Conservation (phyloP, 1,284 basidiomycete species). For the Tremellales sp. region DNA sequence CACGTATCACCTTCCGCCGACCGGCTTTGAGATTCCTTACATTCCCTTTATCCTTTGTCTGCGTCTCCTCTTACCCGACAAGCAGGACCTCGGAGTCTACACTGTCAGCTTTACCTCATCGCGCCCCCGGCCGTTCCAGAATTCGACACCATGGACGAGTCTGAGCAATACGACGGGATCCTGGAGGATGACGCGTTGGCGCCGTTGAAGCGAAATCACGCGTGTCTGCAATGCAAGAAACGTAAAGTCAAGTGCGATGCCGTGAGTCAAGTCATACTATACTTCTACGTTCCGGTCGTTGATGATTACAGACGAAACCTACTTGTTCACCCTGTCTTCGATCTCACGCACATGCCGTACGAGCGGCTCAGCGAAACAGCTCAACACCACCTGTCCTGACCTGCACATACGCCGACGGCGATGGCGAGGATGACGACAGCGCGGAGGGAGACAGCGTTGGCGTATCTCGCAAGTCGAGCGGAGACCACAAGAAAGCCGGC, state of each 20-base stretch:
- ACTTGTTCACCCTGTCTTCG: constrained; percentile 41
- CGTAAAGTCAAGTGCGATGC: constrained; percentile 46
- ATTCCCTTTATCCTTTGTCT: too few species aligned
- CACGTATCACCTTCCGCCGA: too few species aligned
- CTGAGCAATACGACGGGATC: constrained; percentile 22
- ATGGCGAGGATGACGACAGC: constrained; percentile 9
- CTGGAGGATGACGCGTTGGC: constrained; percentile 41
- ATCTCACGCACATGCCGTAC: constrained; percentile 41
- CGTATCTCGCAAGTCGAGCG: background rate
- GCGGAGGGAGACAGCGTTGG: background rate
- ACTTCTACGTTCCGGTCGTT: background rate
- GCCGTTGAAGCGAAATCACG: constrained; percentile 44
- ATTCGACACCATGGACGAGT: background rate
- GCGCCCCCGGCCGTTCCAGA: too few species aligned
- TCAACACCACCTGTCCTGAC: constrained; percentile 20
- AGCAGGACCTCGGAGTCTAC: too few species aligned
- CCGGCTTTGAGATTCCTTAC: too few species aligned
- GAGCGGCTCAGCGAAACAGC: constrained; percentile 37
- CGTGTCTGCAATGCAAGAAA: constrained; percentile 45
- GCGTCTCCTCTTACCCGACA: too few species aligned
- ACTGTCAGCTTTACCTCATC: too few species aligned
- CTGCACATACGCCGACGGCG: constrained; percentile 38
- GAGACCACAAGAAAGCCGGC: background rate
- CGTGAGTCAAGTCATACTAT: too few species aligned
- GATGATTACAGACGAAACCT: constrained; percentile 22